Evolutionary conservation across 1,139 yeast genomes (phyloP), one percentile per base, ranked within the genome.

Genomic region (Yamadazyma atmosphaerica): DNA sequence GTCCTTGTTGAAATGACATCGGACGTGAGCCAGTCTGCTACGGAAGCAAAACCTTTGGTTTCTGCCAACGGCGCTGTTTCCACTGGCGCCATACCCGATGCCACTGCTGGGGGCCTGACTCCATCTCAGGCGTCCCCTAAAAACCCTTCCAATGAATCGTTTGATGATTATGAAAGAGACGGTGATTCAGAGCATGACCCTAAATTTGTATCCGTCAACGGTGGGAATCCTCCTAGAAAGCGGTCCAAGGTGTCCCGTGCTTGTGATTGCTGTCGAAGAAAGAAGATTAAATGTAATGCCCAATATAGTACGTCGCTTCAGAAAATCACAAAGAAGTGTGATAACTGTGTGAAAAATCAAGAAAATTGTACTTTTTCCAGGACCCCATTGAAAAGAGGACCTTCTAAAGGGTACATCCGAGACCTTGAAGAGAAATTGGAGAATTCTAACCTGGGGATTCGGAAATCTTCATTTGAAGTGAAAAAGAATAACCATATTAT

Each of bases 341-440:
- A 79, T 19, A 79, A 77, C 49, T 83, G 88, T 56, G 51, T 59
- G 14, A 79, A 76, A 49, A 74, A 68, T 46, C 66, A 65, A 35
- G 84, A 79, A 32, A 52, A 52, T 2, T 83, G 90, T 57, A 68
- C 82, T 1, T 83, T 82, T 52, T 79, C 82, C 17, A 65, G 92
- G 40, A 72, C 82, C 1, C 92, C 89, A 0, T 58, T 84, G 57
- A 85, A 84, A 53, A 63, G 94, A 48, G 94, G 92, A 0, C 94
- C 94, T 0, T 73, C 85, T 1, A 84, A 83, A 54, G 90, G 90
- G 1, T 82, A 78, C 50, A 68, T 73, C 9, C 61, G 76, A 33
- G 74, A 67, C 38, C 51, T 58, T 37, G 77, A 65, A 38, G 76
- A 69, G 21, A 34, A 44, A 29, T 36, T 39, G 15, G 65, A 56